Conservation (phyloP, 139 green algal genomes). For the Pleodorina starrii region DNA sequence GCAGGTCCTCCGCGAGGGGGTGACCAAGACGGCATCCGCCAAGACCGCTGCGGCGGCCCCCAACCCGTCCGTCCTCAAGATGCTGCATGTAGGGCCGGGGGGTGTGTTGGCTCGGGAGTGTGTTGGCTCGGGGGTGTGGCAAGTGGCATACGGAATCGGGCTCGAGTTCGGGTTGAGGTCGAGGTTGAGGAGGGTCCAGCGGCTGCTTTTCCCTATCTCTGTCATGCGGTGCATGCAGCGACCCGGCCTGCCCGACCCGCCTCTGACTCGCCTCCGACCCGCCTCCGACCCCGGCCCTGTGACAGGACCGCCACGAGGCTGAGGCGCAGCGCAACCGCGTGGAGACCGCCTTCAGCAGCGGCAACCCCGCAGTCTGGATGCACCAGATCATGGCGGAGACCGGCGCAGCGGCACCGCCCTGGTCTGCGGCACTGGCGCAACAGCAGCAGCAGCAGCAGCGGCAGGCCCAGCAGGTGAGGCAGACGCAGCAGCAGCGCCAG, state of each 20-base stretch:
- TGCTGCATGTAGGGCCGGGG: conserved; percentile 1
- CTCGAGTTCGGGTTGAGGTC: no score
- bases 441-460: not conserved
- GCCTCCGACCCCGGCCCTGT: no score
- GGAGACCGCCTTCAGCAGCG: conserved; percentile 5
- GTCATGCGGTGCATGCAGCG: no score
- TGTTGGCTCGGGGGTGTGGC: no score
- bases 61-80: not conserved
- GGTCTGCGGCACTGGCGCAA: not conserved
- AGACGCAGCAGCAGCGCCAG: not conserved
- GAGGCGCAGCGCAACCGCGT: not conserved
- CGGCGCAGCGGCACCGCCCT: not conserved
- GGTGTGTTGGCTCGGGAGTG: no score
- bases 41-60: not conserved
- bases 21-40: not conserved
- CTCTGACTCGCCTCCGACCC: no score
- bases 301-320: not conserved
- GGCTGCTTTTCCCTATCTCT: no score
- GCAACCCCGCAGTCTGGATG: conserved; percentile 13
- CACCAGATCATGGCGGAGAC: conserved; percentile 19
- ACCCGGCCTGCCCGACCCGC: no score
- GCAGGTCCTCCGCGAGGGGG: not conserved
- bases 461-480: not conserved
- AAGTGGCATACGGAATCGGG: no score
- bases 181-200: no score